Conservation (phyloP, 1,284 basidiomycete species). For the Marasmius oreades region DNA sequence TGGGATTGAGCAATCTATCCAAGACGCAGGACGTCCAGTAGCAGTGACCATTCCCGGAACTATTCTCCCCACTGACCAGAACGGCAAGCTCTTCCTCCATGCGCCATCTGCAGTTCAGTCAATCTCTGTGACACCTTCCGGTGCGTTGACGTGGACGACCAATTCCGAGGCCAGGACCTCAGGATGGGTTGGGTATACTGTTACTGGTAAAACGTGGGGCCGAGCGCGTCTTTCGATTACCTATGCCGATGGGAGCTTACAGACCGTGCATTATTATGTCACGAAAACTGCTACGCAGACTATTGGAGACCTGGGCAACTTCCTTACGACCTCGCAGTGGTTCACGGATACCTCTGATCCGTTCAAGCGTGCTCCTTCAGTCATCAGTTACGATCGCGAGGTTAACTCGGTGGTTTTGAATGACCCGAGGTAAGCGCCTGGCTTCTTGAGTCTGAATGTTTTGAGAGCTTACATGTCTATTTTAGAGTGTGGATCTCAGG, state of each 20-base stretch:
- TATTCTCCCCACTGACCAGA: conserved; percentile 46
- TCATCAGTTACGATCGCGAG: conserved; percentile 53
- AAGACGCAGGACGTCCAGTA: conserved; percentile 41
- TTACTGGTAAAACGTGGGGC: conserved; percentile 46
- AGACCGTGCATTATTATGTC: conserved; percentile 54
- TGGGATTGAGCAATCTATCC: conserved; percentile 44
- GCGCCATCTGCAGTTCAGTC: conserved; percentile 39
- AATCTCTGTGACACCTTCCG: conserved; percentile 42
- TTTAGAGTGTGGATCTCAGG: conserved; percentile 54
- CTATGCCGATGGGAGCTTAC: conserved; percentile 47
- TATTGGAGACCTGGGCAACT: conserved; percentile 49
- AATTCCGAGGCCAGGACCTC: conserved; percentile 40
- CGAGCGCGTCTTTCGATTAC: conserved; percentile 47
- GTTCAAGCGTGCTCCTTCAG: conserved; percentile 51
- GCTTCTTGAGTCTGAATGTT: neutral
- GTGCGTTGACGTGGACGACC: conserved; percentile 44
- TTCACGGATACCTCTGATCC: conserved; percentile 48
- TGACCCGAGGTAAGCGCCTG: conserved; percentile 24
- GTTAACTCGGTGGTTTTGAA: conserved; percentile 47
- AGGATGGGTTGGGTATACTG: conserved; percentile 47
- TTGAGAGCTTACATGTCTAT: conserved; percentile 19
- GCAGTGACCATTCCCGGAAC: conserved; percentile 54
- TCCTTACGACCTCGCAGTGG: conserved; percentile 56
- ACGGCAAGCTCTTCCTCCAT: conserved; percentile 50
- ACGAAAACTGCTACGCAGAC: conserved; percentile 44